These are phyloP conservation scores for Santalum album DNA, from an alignment of 164 flowering plant genomes.

Conservation along the genomic window DNA sequence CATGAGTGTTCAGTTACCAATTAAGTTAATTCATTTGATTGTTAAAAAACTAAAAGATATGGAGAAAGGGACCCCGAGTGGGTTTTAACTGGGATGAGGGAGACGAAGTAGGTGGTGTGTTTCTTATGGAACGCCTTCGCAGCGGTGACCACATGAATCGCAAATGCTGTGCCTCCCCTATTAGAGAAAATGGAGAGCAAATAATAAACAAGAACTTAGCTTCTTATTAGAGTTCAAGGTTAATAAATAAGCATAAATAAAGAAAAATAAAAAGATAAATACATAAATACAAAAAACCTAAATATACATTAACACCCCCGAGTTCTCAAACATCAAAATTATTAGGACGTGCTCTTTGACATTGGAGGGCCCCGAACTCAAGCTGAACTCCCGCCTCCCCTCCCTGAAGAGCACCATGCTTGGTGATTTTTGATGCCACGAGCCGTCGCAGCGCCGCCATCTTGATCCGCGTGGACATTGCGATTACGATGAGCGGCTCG, in stretches of 20 bases:
- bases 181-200: no score
- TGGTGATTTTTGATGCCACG: constrained; percentile 60
- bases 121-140: constrained; percentile 64
- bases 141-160: constrained; percentile 72
- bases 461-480: constrained; percentile 83
- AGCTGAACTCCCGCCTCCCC: constrained; percentile 47
- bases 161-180: constrained; percentile 74
- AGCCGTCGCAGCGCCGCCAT: constrained; percentile 82
- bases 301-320: no score
- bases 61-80: constrained; percentile 48
- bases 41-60: not conserved
- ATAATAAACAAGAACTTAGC: no score
- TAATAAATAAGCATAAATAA: no score
- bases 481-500: constrained; percentile 65
- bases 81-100: constrained; percentile 60
- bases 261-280: no score
- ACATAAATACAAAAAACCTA: no score
- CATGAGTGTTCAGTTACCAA: no score
- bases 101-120: constrained; percentile 49
- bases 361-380: constrained; percentile 91
- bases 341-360: constrained; percentile 91
- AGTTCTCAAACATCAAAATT: constrained; percentile 85
- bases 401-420: constrained; percentile 52
- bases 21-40: not conserved
- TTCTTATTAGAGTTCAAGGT: no score